Conservation (phyloP, 2,329 filamentous ascomycete genomes). For the Phoma sp. region DNA sequence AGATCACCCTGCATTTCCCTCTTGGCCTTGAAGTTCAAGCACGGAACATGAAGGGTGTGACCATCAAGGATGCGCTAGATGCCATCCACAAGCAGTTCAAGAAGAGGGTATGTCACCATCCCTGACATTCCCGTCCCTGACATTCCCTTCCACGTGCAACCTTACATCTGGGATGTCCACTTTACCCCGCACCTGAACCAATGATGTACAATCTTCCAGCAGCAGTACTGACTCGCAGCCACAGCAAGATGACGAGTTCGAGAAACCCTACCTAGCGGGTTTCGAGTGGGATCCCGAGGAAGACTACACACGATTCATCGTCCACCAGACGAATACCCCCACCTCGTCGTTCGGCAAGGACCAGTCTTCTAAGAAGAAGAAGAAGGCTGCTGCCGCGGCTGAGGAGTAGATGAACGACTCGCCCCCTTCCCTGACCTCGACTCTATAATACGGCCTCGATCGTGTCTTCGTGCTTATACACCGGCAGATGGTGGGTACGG, state of each 20-base stretch:
- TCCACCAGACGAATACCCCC: constrained; percentile 78
- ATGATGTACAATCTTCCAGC: background rate
- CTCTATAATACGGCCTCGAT: constrained; percentile 36
- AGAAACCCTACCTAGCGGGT: constrained; percentile 84
- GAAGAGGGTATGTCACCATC: constrained; percentile 76
- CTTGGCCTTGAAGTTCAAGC: constrained; percentile 87
- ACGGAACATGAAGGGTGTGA: constrained; percentile 91
- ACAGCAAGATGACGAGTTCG: constrained; percentile 90
- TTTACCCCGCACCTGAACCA: constrained; percentile 13
- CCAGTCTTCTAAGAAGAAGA: constrained; percentile 48
- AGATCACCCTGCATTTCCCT: constrained; percentile 92
- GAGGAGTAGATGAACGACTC: constrained; percentile 50
- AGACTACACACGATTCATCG: constrained; percentile 85
- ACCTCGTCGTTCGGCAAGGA: constrained; percentile 54
- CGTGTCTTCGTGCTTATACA: constrained; percentile 30
- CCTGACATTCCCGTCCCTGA: background rate
- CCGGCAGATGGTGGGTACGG: constrained; percentile 31
- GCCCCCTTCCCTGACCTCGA: constrained; percentile 46
- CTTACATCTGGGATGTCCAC: background rate
- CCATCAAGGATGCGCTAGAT: constrained; percentile 95
- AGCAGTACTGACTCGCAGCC: constrained; percentile 26
- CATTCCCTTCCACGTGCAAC: constrained; percentile 1
- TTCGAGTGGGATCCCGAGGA: constrained; percentile 98
- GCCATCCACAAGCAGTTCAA: constrained; percentile 96
- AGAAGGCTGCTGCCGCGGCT: constrained; percentile 44